These are phyloP conservation scores for Prosopis cineraria DNA, from an alignment of 306 rosid species.

Conservation along the genomic window DNA sequence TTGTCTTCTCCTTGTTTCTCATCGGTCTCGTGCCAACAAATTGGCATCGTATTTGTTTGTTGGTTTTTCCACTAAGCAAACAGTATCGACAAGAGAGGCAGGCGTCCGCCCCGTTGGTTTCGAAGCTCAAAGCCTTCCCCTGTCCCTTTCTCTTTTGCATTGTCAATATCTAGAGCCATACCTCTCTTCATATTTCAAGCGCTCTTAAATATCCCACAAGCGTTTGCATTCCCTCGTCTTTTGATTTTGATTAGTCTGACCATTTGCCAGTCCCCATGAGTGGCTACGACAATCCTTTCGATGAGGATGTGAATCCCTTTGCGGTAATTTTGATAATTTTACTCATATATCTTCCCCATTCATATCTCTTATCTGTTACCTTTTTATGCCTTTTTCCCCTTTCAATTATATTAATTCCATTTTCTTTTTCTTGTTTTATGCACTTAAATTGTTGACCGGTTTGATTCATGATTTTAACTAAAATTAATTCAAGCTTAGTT, in stretches of 20 bases:
- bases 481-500: constrained; percentile 15
- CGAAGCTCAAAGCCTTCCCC: not conserved
- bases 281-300: constrained; percentile 70
- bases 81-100: constrained; percentile 16
- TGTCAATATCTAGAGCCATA: constrained; percentile 1
- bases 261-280: constrained; percentile 46
- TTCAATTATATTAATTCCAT: not conserved
- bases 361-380: not conserved
- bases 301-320: constrained; percentile 79
- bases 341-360: not conserved
- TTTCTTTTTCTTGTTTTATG: not conserved
- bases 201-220: not conserved
- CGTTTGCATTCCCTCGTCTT: not conserved
- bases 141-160: not conserved
- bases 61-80: constrained; percentile 18
- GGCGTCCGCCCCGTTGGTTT: constrained; percentile 30
- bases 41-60: not conserved
- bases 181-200: not conserved
- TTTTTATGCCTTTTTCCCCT: not conserved
- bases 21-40: not conserved
- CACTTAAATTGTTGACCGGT: not conserved
- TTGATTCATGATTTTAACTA: constrained; percentile 12
- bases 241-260: not conserved
- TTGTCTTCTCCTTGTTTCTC: not conserved
- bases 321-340: constrained; percentile 47